These are phyloP conservation scores for Papiliotrema fonsecae DNA, from an alignment of 1,284 basidiomycete genomes.

Conservation along the genomic window DNA sequence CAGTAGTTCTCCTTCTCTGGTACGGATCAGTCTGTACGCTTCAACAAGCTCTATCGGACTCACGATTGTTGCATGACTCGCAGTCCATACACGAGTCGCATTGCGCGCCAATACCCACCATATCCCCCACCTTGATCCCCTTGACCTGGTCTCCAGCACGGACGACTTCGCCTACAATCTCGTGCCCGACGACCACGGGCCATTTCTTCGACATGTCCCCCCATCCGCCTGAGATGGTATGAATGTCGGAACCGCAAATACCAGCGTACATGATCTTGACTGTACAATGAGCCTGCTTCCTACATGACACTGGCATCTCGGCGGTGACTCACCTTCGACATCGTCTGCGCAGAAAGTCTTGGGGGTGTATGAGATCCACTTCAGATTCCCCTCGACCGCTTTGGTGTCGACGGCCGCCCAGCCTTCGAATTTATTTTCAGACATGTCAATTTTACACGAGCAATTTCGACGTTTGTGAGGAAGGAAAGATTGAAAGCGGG, in stretches of 20 bases:
- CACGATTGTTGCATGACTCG: slow-evolving; percentile 45
- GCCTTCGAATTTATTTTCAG: slow-evolving; percentile 22
- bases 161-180: slow-evolving; percentile 51
- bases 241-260: slow-evolving; percentile 30
- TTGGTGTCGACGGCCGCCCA: slow-evolving; percentile 41
- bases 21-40: slow-evolving; percentile 44
- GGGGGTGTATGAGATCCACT: slow-evolving; percentile 39
- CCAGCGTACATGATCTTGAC: slow-evolving; percentile 31
- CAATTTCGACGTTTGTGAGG: too few species aligned
- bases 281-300: neutral
- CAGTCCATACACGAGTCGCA: slow-evolving; percentile 49
- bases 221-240: slow-evolving; percentile 19
- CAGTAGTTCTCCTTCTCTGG: slow-evolving; percentile 49
- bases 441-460: too few species aligned
- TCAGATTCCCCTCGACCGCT: slow-evolving; percentile 43
- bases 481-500: too few species aligned
- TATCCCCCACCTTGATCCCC: slow-evolving; percentile 49
- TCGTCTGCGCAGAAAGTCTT: slow-evolving; percentile 47
- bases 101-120: slow-evolving; percentile 53
- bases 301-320: neutral
- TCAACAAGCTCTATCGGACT: slow-evolving; percentile 18
- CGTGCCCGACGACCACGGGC: slow-evolving; percentile 49
- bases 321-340: slow-evolving; percentile 38
- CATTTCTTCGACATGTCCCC: slow-evolving; percentile 9
- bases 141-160: slow-evolving; percentile 47